phyloP scores from a whole-genome alignment of 306 rosid genomes.

The Malus sieversii region DNA sequence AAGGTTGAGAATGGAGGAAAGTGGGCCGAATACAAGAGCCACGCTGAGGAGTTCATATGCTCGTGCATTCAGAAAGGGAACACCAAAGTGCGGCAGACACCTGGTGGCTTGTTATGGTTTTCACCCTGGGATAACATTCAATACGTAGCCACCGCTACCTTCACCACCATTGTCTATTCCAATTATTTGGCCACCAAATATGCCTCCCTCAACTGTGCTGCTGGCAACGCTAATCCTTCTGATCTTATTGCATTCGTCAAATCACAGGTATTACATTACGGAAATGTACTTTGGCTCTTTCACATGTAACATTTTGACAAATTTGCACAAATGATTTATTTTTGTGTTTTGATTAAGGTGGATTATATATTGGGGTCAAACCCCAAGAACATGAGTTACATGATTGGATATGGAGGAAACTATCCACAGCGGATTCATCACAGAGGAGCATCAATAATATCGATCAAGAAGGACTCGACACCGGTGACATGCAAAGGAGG shows the following conservation, averaged over 20 bases:
- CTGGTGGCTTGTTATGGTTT: conserved; percentile 49
- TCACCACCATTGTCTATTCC: conserved; percentile 37
- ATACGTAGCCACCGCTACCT: conserved; percentile 43
- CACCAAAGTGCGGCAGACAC: conserved; percentile 19
- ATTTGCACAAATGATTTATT: background rate
- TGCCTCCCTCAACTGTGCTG: conserved; percentile 13
- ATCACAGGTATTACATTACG: conserved; percentile 26
- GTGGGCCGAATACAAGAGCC: conserved; percentile 23
- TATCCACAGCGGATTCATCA: conserved; percentile 37
- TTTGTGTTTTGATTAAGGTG: background rate
- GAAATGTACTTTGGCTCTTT: background rate
- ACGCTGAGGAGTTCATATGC: conserved; percentile 51
- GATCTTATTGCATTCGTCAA: conserved; percentile 25
- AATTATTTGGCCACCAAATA: conserved; percentile 22
- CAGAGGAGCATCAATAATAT: conserved; percentile 45
- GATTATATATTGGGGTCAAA: conserved; percentile 49
- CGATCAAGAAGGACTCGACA: conserved; percentile 1
- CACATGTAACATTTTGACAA: background rate
- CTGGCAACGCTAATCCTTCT: conserved; percentile 3
- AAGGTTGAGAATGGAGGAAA: conserved; percentile 5
- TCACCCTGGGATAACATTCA: conserved; percentile 38
- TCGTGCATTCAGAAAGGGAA: conserved; percentile 33
- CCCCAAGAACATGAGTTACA: conserved; percentile 35
- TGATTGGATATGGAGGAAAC: conserved; percentile 41
- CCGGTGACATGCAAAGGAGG: conserved; percentile 34